Base-by-base conservation (phyloP, 2,329 filamentous ascomycete genomes). In the Akanthomyces dipterigenus region DNA sequence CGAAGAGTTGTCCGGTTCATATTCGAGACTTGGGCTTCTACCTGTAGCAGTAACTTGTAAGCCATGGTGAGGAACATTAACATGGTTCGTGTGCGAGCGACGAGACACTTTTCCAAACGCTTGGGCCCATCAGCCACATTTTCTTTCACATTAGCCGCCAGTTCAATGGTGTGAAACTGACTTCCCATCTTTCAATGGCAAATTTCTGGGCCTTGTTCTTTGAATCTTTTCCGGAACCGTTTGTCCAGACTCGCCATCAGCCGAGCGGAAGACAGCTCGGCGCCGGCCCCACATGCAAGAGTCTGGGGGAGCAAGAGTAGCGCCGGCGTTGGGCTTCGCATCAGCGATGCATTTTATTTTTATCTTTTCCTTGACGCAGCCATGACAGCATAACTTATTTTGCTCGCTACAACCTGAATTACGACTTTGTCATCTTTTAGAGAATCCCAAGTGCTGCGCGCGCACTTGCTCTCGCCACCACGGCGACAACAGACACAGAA, bases 301-400 rank as follows among this genome's bases (percentile, higher is more conserved):
- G 48, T 50, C 55, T 50, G 55, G 55, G n/a, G 46, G 55, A 58
- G 55, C 50, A 58, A 36, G 55, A 58, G 55, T 58, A 58, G 55
- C 45, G 55, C 46, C 55, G 55, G 55, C 18, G 50, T 58, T 50
- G 36, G 36, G 31, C n/a, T 28, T 50, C 14, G 34, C 55, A 42
- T 24, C 12, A 40, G 34, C 34, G 18, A 50, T 28, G 28, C 12
- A 11, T 42, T 40, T 50, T 57, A n/a, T n/a, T n/a, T n/a, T n/a
- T n/a, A n/a, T n/a, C n/a, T 40, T 42, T 28, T 36, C 9, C 20
- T n/a, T 42, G 45, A 34, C 34, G 46, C 31, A 14, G 24, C 22
- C 45, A 49, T 40, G 24, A 50, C 45, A 38, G 34, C 20, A 38
- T 42, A 14, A 20, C 43, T 38, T 38, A 5, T 38, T 9, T 24